Evolutionary conservation across 768 basidiomycete species (phyloP).

Genomic region (Cubamyces lactineus): DNA sequence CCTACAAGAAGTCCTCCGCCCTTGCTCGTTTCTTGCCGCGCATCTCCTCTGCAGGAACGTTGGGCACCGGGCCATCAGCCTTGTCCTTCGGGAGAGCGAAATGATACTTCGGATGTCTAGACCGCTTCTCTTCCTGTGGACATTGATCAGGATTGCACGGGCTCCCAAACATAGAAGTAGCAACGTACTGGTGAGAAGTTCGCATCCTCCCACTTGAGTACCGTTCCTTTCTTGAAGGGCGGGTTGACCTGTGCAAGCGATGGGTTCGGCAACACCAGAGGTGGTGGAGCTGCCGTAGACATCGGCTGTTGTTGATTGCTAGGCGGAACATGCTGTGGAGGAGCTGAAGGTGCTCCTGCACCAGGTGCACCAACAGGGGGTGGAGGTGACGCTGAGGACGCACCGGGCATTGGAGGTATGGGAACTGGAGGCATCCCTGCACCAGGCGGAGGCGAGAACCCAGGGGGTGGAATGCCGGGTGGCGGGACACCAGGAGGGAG

Average conservation of each 20-base stretch:
- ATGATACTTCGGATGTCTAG: constrained; percentile 65
- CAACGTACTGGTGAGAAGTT: constrained; percentile 76
- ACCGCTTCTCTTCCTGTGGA: constrained; percentile 75
- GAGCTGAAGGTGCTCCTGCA: constrained; percentile 32
- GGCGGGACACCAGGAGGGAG: constrained; percentile 38
- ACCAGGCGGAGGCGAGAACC: constrained; percentile 35
- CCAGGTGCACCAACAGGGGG: constrained; percentile 33
- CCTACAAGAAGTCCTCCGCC: constrained; percentile 84
- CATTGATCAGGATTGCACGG: background rate
- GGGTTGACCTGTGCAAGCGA: constrained; percentile 66
- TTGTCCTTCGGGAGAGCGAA: constrained; percentile 43
- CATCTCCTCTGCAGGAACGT: constrained; percentile 52
- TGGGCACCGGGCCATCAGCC: constrained; percentile 36
- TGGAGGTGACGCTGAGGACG: constrained; percentile 26
- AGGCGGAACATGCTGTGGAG: constrained; percentile 32
- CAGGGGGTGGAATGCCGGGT: constrained; percentile 39
- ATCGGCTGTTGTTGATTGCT: constrained; percentile 30
- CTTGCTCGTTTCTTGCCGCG: constrained; percentile 84
- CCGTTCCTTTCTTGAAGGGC: constrained; percentile 75
- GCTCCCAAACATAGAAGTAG: background rate
- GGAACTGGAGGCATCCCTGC: constrained; percentile 26
- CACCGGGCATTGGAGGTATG: constrained; percentile 31
- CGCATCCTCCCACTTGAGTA: constrained; percentile 72
- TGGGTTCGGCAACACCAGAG: constrained; percentile 56
- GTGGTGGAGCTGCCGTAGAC: constrained; percentile 31